Evolutionary conservation across 148 eudicot genomes (phyloP), one percentile per base, ranked within the genome.

Genomic region (Vaccinium darrowii): DNA sequence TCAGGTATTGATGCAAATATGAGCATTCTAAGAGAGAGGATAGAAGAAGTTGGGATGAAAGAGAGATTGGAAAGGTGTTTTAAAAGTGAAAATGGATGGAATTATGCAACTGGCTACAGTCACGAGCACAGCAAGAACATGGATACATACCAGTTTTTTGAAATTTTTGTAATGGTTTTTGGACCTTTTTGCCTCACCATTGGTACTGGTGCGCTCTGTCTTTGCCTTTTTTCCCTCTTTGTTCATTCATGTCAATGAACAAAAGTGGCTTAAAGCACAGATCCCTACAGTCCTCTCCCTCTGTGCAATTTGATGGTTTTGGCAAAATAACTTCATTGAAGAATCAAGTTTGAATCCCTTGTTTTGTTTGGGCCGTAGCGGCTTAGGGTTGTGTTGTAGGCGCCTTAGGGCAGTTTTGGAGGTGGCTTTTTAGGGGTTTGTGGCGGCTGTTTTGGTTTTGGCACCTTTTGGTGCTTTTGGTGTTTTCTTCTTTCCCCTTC

Each of bases 141-240:
- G 71, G 50, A 80, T 30, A 16, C 49, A 16, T 18, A 54, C 82
- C 52, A 77, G 58, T 73, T 84, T n/a, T 21, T 85, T 57, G 76
- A 84, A 78, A 76, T 74, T n/a, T 36, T 89, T 51, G 87, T 84
- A 33, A 33, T 39, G 77, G 81, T 82, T 80, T 49, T 54, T 69
- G 90, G 87, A 52, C 82, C 87, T 62, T 78, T 88, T 86, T 88
- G 92, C 47, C 51, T 90, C 83, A 83, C 91, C 21, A 60, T 87
- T 79, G 65, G 79, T 58, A 79, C 49, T 77, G 87, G 85, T 52
- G 79, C 86, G 76, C 81, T 86, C 39, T 81, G 75, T 33, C 83
- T 90, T 21, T 88, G 36, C 74, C 80, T 88, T 67, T 15, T 85
- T 39, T 89, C 92, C 67, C 15, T 87, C 71, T 63, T 23, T 13